Base-by-base conservation (phyloP, 306 rosid genomes). In the Abrus precatorius region DNA sequence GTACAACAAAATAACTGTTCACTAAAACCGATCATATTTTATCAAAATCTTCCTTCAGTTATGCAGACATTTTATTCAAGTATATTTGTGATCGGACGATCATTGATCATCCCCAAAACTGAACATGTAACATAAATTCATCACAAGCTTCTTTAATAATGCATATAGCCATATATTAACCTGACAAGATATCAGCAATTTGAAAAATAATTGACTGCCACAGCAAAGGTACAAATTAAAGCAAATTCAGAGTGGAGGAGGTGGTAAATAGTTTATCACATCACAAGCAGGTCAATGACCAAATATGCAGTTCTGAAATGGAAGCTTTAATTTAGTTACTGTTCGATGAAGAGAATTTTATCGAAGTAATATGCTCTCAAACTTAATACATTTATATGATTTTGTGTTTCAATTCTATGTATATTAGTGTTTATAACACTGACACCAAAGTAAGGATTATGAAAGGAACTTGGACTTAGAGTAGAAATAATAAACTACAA, bases 1-100 rank as follows among this genome's bases (percentile, higher is more conserved):
- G 69, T 63, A 75, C 61, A 79, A 48, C 28, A 67, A 54, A 41
- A 43, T 9, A 20, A 50, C 47, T 53, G 6, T 3, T 69, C 20
- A 72, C 14, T 45, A 40, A 12, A 44, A 54, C 57, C 27, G 60
- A 3, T 45, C 43, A n/a, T 44, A 72, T 52, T 34, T 34, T 60
- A 70, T 70, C 6, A 59, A 78, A 11, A 10, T 8, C 68, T 13
- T 54, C 55, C 28, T 36, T 40, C 36, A 34, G 56, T 43, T 59
- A 72, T 63, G 52, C 55, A 77, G 13, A 45, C 55, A 63, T 5
- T 72, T 20, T 72, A 7, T 41, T 36, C 50, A 27, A 7, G 0
- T 33, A 44, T 54, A 81, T 44, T 71, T 32, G 62, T 7, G 53
- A 43, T 9, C 2, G 38, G 54, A 45, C 53, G 43, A 44, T n/a